A percentile compares a stretch with the other conserved stretches of the same genome.
Evolutionary conservation across 345 rosid species (phyloP).

Genomic region (Pseudoturritis turrita): DNA sequence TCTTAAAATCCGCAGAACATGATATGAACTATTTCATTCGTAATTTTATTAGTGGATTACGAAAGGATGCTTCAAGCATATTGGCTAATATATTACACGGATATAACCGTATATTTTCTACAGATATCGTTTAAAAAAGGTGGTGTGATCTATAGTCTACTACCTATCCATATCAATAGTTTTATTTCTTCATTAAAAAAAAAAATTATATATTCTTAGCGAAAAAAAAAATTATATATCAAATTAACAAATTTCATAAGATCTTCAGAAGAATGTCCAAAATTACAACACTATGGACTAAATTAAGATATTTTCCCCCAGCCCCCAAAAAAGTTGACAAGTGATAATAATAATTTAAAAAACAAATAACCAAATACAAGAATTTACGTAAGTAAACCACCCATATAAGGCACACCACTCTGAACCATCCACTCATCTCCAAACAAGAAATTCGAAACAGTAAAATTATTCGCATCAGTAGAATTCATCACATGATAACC

Average conservation of each 20-base stretch:
- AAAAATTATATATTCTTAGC: no score
- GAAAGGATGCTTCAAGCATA: no score
- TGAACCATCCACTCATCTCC: conserved; percentile 70
- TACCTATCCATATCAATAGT: background rate
- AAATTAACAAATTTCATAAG: background rate
- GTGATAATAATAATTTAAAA: background rate
- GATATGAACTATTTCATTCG: no score
- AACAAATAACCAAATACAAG: background rate
- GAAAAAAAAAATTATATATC: background rate
- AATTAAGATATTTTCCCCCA: background rate
- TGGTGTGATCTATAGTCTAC: background rate
- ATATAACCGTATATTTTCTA: no score
- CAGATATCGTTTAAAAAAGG: no score
- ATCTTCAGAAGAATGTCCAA: background rate
- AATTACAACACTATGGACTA: background rate
- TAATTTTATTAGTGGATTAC: no score
- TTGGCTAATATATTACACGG: no score
- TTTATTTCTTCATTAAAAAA: no score
- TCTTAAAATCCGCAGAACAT: no score
- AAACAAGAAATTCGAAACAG: conserved; percentile 51
- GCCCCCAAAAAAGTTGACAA: background rate
- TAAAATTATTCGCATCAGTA: conserved; percentile 64
- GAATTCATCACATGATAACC: conserved; percentile 58
- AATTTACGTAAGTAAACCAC: conserved; percentile 23
- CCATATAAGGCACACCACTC: conserved; percentile 51